phyloP scores from a whole-genome alignment of 805 yeast genomes.

The Yarrowia osloensis region DNA sequence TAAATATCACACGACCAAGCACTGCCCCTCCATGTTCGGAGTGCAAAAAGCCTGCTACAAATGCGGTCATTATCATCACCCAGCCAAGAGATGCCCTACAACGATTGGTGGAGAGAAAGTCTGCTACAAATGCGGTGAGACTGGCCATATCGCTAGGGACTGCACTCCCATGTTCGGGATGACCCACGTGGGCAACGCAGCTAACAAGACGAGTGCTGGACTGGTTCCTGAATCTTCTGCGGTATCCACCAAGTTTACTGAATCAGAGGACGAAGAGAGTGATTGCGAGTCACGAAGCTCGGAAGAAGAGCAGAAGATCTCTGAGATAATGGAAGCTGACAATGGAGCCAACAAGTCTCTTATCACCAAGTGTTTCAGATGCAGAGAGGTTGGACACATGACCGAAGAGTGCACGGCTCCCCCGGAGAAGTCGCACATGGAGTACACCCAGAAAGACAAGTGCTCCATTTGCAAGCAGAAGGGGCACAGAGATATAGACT shows the following conservation, averaged over 20 bases:
- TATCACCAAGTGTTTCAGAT: not conserved
- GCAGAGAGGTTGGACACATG: not conserved
- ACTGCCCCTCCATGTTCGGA: too few relatives aligned
- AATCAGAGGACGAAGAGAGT: not conserved
- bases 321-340: too few relatives aligned
- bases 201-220: not conserved
- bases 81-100: too few relatives aligned
- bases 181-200: not conserved
- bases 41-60: too few relatives aligned
- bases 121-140: not conserved
- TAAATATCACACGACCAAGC: too few relatives aligned
- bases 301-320: not conserved
- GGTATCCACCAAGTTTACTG: too few relatives aligned
- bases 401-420: not conserved
- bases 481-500: not conserved
- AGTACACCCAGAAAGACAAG: not conserved
- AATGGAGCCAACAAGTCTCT: not conserved
- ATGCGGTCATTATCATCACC: too few relatives aligned
- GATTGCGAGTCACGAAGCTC: not conserved
- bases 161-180: not conserved
- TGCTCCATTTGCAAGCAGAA: not conserved
- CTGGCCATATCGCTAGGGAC: not conserved
- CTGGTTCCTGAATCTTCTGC: too few relatives aligned
- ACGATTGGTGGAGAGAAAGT: too few relatives aligned
- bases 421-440: not conserved